Conservation (phyloP, 2,329 filamentous ascomycete species). For the Paracorniculantispora psalliotae region DNA sequence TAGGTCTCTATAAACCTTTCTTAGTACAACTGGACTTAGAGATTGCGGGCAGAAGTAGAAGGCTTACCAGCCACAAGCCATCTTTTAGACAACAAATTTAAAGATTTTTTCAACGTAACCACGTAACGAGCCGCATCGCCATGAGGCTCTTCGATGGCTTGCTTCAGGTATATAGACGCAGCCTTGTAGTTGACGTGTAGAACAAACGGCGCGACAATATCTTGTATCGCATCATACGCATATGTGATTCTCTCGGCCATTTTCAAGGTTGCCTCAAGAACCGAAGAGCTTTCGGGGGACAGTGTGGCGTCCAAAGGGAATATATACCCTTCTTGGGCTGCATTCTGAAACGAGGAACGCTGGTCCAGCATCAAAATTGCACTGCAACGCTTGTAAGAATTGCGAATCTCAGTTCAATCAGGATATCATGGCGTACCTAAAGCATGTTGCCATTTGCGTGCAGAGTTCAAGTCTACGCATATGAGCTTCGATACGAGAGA, state of each 20-base stretch:
- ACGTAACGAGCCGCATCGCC: not conserved
- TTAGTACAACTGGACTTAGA: not conserved
- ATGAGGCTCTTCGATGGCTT: not conserved
- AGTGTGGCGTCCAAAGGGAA: not conserved
- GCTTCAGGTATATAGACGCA: conserved; percentile 1
- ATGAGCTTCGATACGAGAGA: conserved; percentile 13
- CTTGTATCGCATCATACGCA: not conserved
- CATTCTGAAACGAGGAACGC: not conserved
- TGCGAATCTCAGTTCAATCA: not conserved
- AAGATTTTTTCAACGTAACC: not conserved
- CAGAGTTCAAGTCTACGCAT: conserved; percentile 15
- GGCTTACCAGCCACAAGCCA: conserved; percentile 8
- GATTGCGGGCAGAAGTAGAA: not conserved
- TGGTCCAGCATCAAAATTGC: conserved; percentile 8
- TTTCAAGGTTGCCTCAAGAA: not conserved
- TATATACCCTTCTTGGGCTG: too few relatives aligned
- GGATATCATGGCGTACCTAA: conserved; percentile 8
- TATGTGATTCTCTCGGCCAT: conserved; percentile 1
- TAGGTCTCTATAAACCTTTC: not conserved
- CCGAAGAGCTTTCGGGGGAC: not conserved
- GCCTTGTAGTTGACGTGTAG: conserved; percentile 9
- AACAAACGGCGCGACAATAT: not conserved
- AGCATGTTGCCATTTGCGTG: conserved; percentile 17
- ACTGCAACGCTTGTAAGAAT: not conserved
- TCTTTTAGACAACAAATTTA: not conserved